Base-by-base conservation (phyloP, 1,139 yeast species). In the Geotrichum carabidarum region DNA sequence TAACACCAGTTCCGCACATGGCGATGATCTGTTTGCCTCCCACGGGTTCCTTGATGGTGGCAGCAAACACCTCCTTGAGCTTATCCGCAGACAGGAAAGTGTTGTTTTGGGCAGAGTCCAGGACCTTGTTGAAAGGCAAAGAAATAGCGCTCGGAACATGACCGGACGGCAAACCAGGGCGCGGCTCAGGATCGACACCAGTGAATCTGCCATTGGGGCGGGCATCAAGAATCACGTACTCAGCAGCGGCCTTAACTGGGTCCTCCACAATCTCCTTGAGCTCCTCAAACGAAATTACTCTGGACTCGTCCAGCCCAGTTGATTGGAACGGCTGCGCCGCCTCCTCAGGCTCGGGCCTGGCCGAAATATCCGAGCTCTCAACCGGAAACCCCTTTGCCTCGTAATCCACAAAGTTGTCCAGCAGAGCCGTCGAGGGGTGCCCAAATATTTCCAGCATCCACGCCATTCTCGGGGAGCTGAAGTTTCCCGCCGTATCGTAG, bases 1-100 rank as follows among this genome's bases (percentile, higher is more conserved):
- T 84, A 46, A 91, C 97, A 49, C 98, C 98, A 1, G 96, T 84
- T 22, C 98, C 99, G 68, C 99, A 93, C 88, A 86, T 82, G 45
- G 84, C 87, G 54, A 93, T 82, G 17, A 87, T 79, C 8, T 86
- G 90, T 62, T 83, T 81, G 15, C 75, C 76, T 7, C 51, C 49
- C 35, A 46, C n/a, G 4, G 43, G 34, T 1, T 68, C 68, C 14
- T 18, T 27, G 11, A 36, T 12, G 2, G 49, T 42, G 12, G 17
- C 30, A 36, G 71, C 64, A 62, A 87, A 77, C n/a, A 82, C 63
- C 27, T 70, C 64, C 15, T 65, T 56, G 53, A 87, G 68, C 51
- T 78, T 79, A 11, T 71, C 74, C 9, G 72, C 67, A 2, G 81
- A 68, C 63, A 80, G 76, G 67, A 78, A 86, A 40, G 64, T 60